A percentile compares a stretch with the other conserved stretches of the same genome.
Evolutionary conservation across 179 eudicot species (phyloP).

Genomic region (Beta macrorhiza): DNA sequence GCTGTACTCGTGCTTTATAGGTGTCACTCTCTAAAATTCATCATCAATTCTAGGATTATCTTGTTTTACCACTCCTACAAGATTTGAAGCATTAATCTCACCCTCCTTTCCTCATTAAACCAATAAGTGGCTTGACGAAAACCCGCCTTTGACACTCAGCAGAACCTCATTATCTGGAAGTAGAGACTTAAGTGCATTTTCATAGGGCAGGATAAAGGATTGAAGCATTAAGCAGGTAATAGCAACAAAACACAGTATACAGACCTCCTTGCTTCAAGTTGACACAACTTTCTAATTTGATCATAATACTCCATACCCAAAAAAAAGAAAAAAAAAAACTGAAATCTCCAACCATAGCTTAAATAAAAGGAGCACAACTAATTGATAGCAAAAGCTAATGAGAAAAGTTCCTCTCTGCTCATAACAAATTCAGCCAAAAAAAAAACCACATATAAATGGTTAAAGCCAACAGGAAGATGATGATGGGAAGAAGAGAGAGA

Average conservation of each 20-base stretch:
- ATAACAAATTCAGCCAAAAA: not conserved
- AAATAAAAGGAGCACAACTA: not conserved
- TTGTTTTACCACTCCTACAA: slow-evolving; percentile 10
- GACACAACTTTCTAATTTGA: slow-evolving; percentile 45
- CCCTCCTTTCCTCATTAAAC: slow-evolving; percentile 15
- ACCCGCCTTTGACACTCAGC: slow-evolving; percentile 14
- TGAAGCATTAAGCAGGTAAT: slow-evolving; percentile 62
- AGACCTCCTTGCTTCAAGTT: slow-evolving; percentile 53
- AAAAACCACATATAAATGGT: no score
- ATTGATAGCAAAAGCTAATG: slow-evolving; percentile 1
- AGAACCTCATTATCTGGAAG: slow-evolving; percentile 37
- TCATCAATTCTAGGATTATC: not conserved
- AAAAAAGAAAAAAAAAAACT: not conserved
- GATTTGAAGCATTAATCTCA: slow-evolving; percentile 16
- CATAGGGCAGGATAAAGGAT: slow-evolving; percentile 59
- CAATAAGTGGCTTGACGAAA: slow-evolving; percentile 14
- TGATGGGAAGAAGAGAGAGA: no score
- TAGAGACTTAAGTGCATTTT: slow-evolving; percentile 46
- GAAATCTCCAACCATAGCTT: slow-evolving; percentile 1
- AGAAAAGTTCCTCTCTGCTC: not conserved
- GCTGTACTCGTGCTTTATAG: no score
- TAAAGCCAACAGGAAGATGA: no score
- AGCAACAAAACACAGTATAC: slow-evolving; percentile 54
- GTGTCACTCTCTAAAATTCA: not conserved
- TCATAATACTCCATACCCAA: slow-evolving; percentile 39